Conservation (phyloP, 805 yeast genomes). For the Diddensiella santjacobensis region DNA sequence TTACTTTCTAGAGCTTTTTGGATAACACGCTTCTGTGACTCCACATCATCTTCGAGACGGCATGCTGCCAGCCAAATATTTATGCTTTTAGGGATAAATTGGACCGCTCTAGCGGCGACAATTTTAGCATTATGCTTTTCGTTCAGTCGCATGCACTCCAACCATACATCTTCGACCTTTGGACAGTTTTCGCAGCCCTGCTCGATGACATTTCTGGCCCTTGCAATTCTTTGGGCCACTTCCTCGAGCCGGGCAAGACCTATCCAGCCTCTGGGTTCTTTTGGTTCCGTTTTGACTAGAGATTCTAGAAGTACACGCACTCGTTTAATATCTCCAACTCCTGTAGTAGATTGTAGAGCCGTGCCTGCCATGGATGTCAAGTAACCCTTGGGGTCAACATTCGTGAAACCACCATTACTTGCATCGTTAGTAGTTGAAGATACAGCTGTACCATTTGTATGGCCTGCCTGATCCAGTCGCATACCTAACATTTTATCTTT, state of each 20-base stretch:
- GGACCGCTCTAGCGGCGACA: constrained; percentile 64
- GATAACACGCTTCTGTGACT: constrained; percentile 53
- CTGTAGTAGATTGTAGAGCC: constrained; percentile 26
- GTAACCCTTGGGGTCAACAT: constrained; percentile 40
- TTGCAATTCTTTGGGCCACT: constrained; percentile 48
- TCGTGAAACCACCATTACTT: constrained; percentile 21
- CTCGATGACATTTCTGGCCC: constrained; percentile 59
- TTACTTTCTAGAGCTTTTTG: constrained; percentile 67
- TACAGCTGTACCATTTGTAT: constrained; percentile 13
- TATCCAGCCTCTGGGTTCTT: constrained; percentile 76
- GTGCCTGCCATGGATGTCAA: constrained; percentile 38
- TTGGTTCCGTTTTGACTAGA: constrained; percentile 67
- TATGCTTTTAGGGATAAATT: constrained; percentile 51
- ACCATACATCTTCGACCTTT: constrained; percentile 70
- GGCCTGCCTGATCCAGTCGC: constrained; percentile 44
- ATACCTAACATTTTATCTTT: constrained; percentile 55
- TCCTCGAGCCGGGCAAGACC: constrained; percentile 80
- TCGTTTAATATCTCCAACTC: constrained; percentile 54
- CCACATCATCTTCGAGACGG: constrained; percentile 56
- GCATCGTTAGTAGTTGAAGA: neutral
- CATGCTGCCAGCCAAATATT: constrained; percentile 71
- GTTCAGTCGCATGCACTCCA: constrained; percentile 69
- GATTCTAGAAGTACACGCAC: constrained; percentile 62
- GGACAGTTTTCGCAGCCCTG: constrained; percentile 75
- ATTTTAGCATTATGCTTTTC: constrained; percentile 47